These are phyloP conservation scores for Sporothrix luriei DNA, from an alignment of 2,329 filamentous ascomycete genomes.

Conservation along the genomic window DNA sequence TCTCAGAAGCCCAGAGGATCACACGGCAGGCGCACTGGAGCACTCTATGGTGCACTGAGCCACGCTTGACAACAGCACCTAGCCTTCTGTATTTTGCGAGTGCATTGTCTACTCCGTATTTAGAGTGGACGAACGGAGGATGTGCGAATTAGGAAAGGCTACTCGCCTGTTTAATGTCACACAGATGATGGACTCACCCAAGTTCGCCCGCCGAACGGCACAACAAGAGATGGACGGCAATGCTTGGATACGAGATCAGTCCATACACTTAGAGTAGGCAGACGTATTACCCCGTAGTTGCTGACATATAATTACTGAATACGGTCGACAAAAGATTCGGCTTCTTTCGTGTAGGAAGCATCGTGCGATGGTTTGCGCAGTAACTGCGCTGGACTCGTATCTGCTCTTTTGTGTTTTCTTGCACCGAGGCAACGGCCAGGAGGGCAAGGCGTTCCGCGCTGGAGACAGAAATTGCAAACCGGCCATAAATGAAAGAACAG, in stretches of 20 bases:
- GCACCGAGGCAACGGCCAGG: background rate
- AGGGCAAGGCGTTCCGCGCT: background rate
- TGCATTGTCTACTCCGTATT: background rate
- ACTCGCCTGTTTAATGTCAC: background rate
- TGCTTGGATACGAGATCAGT: no score
- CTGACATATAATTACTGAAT: no score
- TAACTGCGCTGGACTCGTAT: no score
- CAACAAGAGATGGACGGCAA: no score
- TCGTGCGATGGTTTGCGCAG: background rate
- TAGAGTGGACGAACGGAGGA: background rate
- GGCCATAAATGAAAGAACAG: constrained; percentile 21
- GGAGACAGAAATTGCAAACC: background rate
- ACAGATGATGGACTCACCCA: background rate
- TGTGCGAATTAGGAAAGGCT: constrained; percentile 19
- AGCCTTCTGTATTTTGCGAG: background rate
- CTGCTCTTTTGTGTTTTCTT: background rate
- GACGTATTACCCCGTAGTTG: no score
- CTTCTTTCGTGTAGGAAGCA: no score
- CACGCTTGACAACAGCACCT: background rate
- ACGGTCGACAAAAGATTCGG: no score
- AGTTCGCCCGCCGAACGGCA: no score
- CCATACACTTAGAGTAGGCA: no score
- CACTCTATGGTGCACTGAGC: background rate
- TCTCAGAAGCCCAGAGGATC: background rate
- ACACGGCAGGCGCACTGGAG: constrained; percentile 1